These are phyloP conservation scores for Priceomyces melissophilus DNA, from an alignment of 805 yeast species.

Conservation along the genomic window DNA sequence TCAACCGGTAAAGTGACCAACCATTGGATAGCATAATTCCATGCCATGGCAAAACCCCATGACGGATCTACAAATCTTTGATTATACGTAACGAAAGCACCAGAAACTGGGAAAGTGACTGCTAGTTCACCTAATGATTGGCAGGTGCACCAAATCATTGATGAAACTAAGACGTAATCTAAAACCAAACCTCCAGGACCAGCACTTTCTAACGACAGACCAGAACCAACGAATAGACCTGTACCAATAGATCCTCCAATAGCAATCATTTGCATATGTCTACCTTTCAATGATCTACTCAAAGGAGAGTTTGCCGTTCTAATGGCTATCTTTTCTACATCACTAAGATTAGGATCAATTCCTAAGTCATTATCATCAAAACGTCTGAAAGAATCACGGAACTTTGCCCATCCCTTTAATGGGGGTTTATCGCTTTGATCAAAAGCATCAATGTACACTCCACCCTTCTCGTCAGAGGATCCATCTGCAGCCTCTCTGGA, in stretches of 20 bases:
- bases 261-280: slow-evolving; percentile 80
- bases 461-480: slow-evolving; percentile 37
- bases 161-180: slow-evolving; percentile 54
- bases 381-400: slow-evolving; percentile 30
- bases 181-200: slow-evolving; percentile 74
- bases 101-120: slow-evolving; percentile 39
- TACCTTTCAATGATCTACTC: slow-evolving; percentile 49
- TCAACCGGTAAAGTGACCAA: slow-evolving; percentile 28
- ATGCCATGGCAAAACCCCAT: slow-evolving; percentile 39
- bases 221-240: slow-evolving; percentile 76
- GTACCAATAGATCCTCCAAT: slow-evolving; percentile 84
- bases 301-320: slow-evolving; percentile 49
- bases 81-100: slow-evolving; percentile 37
- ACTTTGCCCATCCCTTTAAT: slow-evolving; percentile 19
- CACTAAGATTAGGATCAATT: slow-evolving; percentile 32
- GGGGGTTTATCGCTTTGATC: slow-evolving; percentile 16
- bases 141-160: slow-evolving; percentile 57
- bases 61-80: slow-evolving; percentile 33
- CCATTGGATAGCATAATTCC: slow-evolving; percentile 39
- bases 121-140: slow-evolving; percentile 61
- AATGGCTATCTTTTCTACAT: slow-evolving; percentile 31
- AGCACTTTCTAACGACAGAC: slow-evolving; percentile 55
- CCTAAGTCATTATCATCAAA: slow-evolving; percentile 35
- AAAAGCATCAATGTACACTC: slow-evolving; percentile 31
- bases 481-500: slow-evolving; percentile 33